Conservation (phyloP, 2,329 filamentous ascomycete species). For the Calcarisporium arbuscula region DNA sequence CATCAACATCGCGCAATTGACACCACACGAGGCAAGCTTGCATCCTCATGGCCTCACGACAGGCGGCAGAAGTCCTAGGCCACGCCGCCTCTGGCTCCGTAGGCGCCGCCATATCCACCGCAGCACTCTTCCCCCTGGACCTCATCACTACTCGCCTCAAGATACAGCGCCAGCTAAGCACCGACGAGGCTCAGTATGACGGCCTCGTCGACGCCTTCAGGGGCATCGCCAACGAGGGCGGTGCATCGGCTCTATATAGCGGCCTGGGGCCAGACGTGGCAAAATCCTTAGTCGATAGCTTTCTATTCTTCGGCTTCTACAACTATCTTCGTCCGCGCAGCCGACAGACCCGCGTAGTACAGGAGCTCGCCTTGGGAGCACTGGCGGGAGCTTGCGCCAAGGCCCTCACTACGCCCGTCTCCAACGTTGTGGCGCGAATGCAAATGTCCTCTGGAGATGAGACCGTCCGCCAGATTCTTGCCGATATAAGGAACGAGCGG, state of each 20-base stretch:
- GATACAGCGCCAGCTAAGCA: constrained; percentile 58
- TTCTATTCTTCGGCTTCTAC: constrained; percentile 83
- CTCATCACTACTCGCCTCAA: constrained; percentile 78
- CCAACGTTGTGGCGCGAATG: constrained; percentile 76
- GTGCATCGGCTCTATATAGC: constrained; percentile 61
- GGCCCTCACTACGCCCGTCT: constrained; percentile 70
- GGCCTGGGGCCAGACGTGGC: constrained; percentile 57
- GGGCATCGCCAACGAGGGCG: constrained; percentile 71
- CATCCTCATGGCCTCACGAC: constrained; percentile 24
- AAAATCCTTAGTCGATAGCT: constrained; percentile 68
- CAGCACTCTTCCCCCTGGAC: constrained; percentile 74
- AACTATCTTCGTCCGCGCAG: constrained; percentile 40
- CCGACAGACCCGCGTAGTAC: constrained; percentile 50
- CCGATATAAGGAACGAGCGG: constrained; percentile 60
- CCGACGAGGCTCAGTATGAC: constrained; percentile 48
- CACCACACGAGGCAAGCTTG: too few species aligned
- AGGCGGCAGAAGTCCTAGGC: constrained; percentile 63
- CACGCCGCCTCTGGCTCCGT: constrained; percentile 76
- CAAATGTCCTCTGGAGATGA: constrained; percentile 55
- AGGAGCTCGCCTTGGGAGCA: constrained; percentile 70
- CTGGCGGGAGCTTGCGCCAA: constrained; percentile 69
- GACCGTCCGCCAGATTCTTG: constrained; percentile 51
- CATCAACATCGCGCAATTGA: too few species aligned
- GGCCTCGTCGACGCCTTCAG: constrained; percentile 62
- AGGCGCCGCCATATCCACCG: constrained; percentile 72